Base-by-base conservation (phyloP, 495 filamentous ascomycete species). In the Apiosordaria backusii region DNA sequence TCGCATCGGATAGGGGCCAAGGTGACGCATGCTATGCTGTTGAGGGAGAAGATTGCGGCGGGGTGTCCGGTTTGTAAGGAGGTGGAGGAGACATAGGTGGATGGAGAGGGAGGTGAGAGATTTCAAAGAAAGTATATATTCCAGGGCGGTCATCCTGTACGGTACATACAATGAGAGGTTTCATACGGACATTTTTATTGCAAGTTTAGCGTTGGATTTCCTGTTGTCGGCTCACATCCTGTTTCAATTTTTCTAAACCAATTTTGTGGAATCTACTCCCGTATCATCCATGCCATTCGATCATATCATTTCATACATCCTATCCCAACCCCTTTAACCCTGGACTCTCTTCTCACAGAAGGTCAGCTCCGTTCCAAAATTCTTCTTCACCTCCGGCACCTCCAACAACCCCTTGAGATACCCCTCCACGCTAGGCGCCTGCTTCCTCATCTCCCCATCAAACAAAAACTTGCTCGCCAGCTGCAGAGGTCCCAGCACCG, bases 11-110 rank as follows among this genome's bases (percentile, higher is more conserved):
- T 97, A 19, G 90, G 91, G 0, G 87, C 87, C 2, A 97, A 97
- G 75, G 93, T 97, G n/a, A 92, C 89, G 55, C 91, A 93, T 71
- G 93, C 93, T 19, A 85, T 92, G 69, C 75, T 97, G 63, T 77
- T 97, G 61, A 83, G 88, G 66, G 89, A 92, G 64, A 81, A 82
- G 62, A 84, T 96, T 27, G 79, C 82, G 24, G 86, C 86, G 26
- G 91, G 92, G 5, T 93, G 90, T 78, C 86, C 86, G 9, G 85
- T 90, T 29, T 92, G 89, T 75, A 79, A 59, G 23, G 64, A 58
- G 35, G 63, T 50, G 64, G 57, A 66, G 59, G 67, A 54, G 57
- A 19, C 27, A 16, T 64, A 58, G n/a, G n/a, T n/a, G n/a, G n/a
- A n/a, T n/a, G n/a, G n/a, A n/a, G n/a, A n/a, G n/a, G n/a, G n/a